Evolutionary conservation across 208 protist genomes (phyloP).

Genomic region (Leishmania lainsoni): DNA sequence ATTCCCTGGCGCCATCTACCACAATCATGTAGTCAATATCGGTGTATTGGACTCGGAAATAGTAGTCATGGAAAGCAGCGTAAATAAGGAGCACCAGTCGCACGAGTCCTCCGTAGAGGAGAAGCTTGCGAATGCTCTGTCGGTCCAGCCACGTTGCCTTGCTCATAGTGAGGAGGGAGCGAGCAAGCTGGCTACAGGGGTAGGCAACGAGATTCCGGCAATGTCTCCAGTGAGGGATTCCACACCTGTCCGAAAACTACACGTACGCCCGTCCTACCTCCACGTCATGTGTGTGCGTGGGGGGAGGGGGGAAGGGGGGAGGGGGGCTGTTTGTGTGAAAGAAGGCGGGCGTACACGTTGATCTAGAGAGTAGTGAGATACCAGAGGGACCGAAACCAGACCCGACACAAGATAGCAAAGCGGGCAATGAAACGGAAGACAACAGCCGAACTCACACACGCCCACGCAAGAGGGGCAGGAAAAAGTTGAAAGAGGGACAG

Average conservation of each 20-base stretch:
- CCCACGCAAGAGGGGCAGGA: not conserved
- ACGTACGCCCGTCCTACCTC: not conserved
- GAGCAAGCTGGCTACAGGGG: not conserved
- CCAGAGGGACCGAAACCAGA: not conserved
- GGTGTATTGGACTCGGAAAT: conserved; percentile 94
- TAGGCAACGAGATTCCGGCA: not conserved
- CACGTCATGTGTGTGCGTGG: not conserved
- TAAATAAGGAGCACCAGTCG: conserved; percentile 78
- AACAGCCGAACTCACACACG: not conserved
- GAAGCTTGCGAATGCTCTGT: conserved; percentile 39
- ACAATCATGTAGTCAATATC: conserved; percentile 97
- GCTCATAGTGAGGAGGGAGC: conserved; percentile 1
- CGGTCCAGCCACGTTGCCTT: conserved; percentile 22
- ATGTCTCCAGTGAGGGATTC: not conserved
- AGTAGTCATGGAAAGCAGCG: conserved; percentile 77
- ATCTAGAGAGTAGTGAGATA: not conserved
- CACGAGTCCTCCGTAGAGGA: conserved; percentile 48
- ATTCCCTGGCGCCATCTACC: conserved; percentile 90
- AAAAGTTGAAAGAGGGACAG: not conserved
- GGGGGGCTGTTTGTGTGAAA: not conserved
- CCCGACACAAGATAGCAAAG: not conserved
- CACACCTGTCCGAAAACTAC: not conserved
- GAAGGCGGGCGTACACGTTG: not conserved
- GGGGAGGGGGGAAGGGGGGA: not conserved
- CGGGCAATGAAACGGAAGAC: not conserved